phyloP scores from a whole-genome alignment of 345 rosid genomes.

The Gossypium longicalyx region DNA sequence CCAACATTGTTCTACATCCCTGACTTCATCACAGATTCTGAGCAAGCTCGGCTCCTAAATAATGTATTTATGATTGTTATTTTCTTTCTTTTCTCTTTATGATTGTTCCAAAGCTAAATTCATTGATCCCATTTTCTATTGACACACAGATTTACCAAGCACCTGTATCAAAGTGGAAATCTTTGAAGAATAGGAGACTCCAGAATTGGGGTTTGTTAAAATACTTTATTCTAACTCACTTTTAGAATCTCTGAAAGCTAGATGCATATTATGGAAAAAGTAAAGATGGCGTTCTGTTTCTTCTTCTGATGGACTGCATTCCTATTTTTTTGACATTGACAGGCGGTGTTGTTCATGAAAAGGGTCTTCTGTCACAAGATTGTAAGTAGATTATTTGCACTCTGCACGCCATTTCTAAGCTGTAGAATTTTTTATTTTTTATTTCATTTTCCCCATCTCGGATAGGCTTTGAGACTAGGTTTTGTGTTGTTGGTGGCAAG shows the following conservation, averaged over 20 bases:
- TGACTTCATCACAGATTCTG: conserved; percentile 50
- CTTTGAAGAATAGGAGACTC: conserved; percentile 78
- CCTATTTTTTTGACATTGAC: conserved; percentile 20
- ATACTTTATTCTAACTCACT: neutral
- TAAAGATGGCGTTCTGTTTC: neutral
- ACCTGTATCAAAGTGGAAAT: conserved; percentile 76
- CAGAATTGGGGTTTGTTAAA: conserved; percentile 77
- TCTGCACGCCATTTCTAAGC: neutral
- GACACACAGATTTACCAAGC: conserved; percentile 52
- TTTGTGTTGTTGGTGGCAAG: neutral
- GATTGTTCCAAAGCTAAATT: neutral
- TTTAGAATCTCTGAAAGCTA: neutral
- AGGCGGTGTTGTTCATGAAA: conserved; percentile 97
- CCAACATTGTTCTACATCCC: conserved; percentile 68
- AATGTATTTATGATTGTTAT: conserved; percentile 31
- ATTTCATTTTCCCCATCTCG: neutral
- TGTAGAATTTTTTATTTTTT: neutral
- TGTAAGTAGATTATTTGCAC: conserved; percentile 41
- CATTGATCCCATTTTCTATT: neutral
- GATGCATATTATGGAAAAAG: neutral
- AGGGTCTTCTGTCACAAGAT: conserved; percentile 87
- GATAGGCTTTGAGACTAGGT: neutral
- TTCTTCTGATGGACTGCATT: neutral
- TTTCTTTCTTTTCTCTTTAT: neutral
- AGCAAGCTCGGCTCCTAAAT: conserved; percentile 51